Evolutionary conservation across 306 rosid species (phyloP).

Genomic region (Medicago arabica): DNA sequence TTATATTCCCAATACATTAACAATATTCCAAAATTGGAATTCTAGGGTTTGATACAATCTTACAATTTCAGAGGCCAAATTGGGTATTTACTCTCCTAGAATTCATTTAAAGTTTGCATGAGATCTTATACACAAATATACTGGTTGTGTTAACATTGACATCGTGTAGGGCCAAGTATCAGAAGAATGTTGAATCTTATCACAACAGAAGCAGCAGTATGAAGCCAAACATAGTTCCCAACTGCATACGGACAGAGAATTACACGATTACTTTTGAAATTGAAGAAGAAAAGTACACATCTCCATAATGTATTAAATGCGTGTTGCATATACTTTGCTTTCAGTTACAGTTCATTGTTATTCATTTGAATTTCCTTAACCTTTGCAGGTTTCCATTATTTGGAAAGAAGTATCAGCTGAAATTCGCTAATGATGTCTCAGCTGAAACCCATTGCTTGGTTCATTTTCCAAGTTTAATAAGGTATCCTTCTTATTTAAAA

Average conservation of each 20-base stretch:
- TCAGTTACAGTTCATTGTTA: constrained; percentile 14
- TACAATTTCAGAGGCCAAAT: not conserved
- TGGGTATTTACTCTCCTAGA: not conserved
- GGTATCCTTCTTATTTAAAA: constrained; percentile 55
- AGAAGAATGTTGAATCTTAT: constrained; percentile 96
- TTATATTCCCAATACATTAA: not conserved
- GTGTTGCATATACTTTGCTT: constrained; percentile 36
- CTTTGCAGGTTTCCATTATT: constrained; percentile 87
- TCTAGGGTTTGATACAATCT: not conserved
- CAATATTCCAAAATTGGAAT: not conserved
- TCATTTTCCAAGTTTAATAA: constrained; percentile 95
- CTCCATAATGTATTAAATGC: constrained; percentile 30
- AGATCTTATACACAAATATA: constrained; percentile 6
- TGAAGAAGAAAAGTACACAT: constrained; percentile 92
- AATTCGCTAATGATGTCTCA: constrained; percentile 74
- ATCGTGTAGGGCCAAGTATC: constrained; percentile 87
- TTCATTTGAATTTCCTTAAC: constrained; percentile 38
- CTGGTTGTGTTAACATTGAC: constrained; percentile 36
- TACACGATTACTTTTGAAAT: constrained; percentile 95
- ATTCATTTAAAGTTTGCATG: constrained; percentile 25
- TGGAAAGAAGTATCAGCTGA: constrained; percentile 94
- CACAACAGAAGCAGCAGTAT: constrained; percentile 86
- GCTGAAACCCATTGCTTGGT: constrained; percentile 93
- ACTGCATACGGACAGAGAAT: constrained; percentile 95
- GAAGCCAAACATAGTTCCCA: constrained; percentile 98